Conservation (phyloP, 306 rosid genomes). For the Canavalia gladiata region DNA sequence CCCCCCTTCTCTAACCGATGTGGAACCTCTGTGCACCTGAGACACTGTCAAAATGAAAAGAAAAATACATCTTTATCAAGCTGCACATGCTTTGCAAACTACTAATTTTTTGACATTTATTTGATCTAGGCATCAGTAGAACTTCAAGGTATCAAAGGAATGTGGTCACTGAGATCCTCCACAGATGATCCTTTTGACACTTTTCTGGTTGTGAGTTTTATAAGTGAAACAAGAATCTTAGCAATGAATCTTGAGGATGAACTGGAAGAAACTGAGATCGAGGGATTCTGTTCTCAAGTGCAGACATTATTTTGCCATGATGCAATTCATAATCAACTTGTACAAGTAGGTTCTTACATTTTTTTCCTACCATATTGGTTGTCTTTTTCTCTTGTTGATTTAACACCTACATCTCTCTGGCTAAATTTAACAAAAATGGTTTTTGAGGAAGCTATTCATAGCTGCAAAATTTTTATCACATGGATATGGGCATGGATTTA, state of each 20-base stretch:
- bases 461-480: not conserved
- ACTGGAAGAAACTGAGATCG: constrained; percentile 96
- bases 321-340: constrained; percentile 92
- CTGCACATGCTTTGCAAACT: constrained; percentile 31
- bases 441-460: not conserved
- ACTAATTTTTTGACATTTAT: constrained; percentile 39
- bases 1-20: constrained; percentile 18
- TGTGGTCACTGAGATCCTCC: constrained; percentile 97
- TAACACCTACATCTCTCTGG: constrained; percentile 24
- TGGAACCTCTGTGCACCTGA: not conserved
- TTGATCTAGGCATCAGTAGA: constrained; percentile 91
- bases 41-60: not conserved
- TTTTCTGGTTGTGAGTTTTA: constrained; percentile 93
- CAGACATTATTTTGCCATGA: constrained; percentile 98
- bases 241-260: constrained; percentile 98
- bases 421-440: constrained; percentile 13
- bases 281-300: constrained; percentile 92
- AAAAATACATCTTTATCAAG: not conserved
- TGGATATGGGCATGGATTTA: not conserved
- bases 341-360: constrained; percentile 69
- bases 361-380: constrained; percentile 35
- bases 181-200: constrained; percentile 95
- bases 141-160: constrained; percentile 99
- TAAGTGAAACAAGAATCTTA: constrained; percentile 93
- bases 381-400: constrained; percentile 25